Evolutionary conservation across 306 rosid species (phyloP).

Genomic region (Lathyrus tuberosus): DNA sequence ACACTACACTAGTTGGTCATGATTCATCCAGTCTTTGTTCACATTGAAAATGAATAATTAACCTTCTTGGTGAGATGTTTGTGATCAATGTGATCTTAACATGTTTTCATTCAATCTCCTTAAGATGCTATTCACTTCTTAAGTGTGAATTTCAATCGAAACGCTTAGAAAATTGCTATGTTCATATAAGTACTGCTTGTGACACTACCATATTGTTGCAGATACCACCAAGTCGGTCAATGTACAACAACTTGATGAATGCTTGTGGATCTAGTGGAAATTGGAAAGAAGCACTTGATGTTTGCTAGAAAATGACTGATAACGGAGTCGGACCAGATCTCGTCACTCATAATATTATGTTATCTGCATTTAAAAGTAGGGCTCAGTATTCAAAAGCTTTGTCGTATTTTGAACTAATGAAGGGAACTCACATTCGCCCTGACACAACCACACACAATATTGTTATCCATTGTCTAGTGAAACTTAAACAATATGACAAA

Average conservation of each 20-base stretch:
- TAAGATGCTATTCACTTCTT: slow-evolving; percentile 16
- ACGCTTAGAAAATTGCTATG: slow-evolving; percentile 26
- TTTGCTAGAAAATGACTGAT: slow-evolving; percentile 96
- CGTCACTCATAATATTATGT: slow-evolving; percentile 89
- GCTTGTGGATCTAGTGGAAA: slow-evolving; percentile 97
- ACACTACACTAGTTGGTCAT: slow-evolving; percentile 14
- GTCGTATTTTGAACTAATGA: slow-evolving; percentile 93
- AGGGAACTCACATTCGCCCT: slow-evolving; percentile 83
- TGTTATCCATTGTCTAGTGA: slow-evolving; percentile 78
- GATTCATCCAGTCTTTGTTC: slow-evolving; percentile 3
- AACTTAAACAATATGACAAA: slow-evolving; percentile 70
- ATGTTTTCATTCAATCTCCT: slow-evolving; percentile 29
- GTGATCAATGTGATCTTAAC: slow-evolving; percentile 13
- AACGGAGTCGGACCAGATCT: slow-evolving; percentile 99
- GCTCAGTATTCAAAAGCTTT: slow-evolving; percentile 84
- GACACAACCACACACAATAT: slow-evolving; percentile 83
- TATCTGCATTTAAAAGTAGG: slow-evolving; percentile 87
- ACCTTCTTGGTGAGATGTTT: slow-evolving; percentile 9
- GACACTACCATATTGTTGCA: slow-evolving; percentile 46
- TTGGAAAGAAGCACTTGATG: slow-evolving; percentile 90
- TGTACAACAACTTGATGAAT: slow-evolving; percentile 92
- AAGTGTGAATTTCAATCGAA: slow-evolving; percentile 4
- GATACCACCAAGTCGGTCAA: slow-evolving; percentile 90
- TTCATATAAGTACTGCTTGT: slow-evolving; percentile 34
- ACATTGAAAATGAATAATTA: slow-evolving; percentile 22